These are phyloP conservation scores for Nicotiana obtusifolia DNA, from an alignment of 257 asterid genomes.

Conservation along the genomic window DNA sequence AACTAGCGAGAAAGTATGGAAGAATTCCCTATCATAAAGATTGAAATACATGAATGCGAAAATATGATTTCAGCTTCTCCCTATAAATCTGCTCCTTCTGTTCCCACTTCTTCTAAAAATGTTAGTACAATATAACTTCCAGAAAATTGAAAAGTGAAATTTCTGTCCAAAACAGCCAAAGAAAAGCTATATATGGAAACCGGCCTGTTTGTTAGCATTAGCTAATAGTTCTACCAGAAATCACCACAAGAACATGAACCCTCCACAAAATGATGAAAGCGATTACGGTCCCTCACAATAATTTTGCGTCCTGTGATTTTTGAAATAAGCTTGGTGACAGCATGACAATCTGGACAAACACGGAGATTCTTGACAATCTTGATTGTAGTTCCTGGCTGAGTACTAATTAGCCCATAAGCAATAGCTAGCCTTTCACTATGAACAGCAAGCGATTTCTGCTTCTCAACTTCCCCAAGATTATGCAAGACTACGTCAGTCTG, in stretches of 20 bases:
- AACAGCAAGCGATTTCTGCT: slow-evolving; percentile 20
- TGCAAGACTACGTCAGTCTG: slow-evolving; percentile 20
- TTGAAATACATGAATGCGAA: not conserved
- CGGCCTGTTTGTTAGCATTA: not conserved
- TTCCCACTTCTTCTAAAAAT: not conserved
- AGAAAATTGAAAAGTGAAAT: not conserved
- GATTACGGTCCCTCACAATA: slow-evolving; percentile 25
- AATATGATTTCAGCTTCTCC: not conserved
- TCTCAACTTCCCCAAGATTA: slow-evolving; percentile 15
- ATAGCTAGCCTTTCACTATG: slow-evolving; percentile 29
- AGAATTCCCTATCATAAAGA: not conserved
- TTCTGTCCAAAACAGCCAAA: not conserved
- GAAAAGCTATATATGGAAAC: not conserved
- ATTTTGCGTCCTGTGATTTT: slow-evolving; percentile 25
- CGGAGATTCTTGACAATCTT: slow-evolving; percentile 32
- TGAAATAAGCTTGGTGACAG: slow-evolving; percentile 26
- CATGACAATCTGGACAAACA: slow-evolving; percentile 27
- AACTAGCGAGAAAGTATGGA: not conserved
- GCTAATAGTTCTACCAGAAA: slow-evolving; percentile 16
- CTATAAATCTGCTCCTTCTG: not conserved
- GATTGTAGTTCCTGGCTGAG: slow-evolving; percentile 19
- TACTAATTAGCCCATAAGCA: slow-evolving; percentile 28
- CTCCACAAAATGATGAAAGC: slow-evolving; percentile 26
- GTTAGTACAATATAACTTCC: not conserved
- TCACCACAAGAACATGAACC: slow-evolving; percentile 31